Evolutionary conservation across 352 stramenopile species (phyloP), one percentile per base, ranked within the genome.

Genomic region (Peronosclerospora sorghi): DNA sequence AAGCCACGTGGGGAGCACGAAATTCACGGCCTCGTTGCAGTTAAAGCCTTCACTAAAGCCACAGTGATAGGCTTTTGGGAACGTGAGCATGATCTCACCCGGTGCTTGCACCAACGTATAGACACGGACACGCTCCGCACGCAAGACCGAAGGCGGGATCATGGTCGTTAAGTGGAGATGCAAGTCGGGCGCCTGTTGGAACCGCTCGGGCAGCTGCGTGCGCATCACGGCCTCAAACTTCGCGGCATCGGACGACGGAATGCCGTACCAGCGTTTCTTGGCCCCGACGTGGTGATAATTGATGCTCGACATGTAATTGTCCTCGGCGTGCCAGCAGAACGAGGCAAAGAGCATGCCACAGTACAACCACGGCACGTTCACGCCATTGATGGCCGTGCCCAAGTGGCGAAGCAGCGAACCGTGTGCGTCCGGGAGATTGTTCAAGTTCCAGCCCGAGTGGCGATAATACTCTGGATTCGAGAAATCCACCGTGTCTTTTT

Each of bases 271-370:
- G 36, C 95, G 88, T 55, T 99, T 99, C 15, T 93, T 88, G 8
- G 86, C 89, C 4, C 96, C 96, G 12, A 81, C 63, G 62, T 98
- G 95, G 50, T 97, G 86, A 66, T 99, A 99, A 61, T 99, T 99
- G 52, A 98, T 97, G 37, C 82, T 97, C 58, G 97, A 98, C 62
- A 99, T 92, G 73, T 97, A 97, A 63, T 99, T 98, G 64, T 99
- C 96, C 66, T 98, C 96, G 20, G 91, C 97, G 61, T 99, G 96
- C 94, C 95, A 99, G 58, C 87, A 98, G 59, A 99, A 99, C 1
- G 95, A 96, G 1, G 89, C 90, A 52, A 98, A 98, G 2, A 98
- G 59, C 72, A 97, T 97, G 13, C 96, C 96, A 55, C 97, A 96
- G 68, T 99, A 99, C 30, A 99, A 65, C 96, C 95, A 98, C 5